Evolutionary conservation across 768 basidiomycete species (phyloP).

Genomic region (Leucocoprinus leucothites): DNA sequence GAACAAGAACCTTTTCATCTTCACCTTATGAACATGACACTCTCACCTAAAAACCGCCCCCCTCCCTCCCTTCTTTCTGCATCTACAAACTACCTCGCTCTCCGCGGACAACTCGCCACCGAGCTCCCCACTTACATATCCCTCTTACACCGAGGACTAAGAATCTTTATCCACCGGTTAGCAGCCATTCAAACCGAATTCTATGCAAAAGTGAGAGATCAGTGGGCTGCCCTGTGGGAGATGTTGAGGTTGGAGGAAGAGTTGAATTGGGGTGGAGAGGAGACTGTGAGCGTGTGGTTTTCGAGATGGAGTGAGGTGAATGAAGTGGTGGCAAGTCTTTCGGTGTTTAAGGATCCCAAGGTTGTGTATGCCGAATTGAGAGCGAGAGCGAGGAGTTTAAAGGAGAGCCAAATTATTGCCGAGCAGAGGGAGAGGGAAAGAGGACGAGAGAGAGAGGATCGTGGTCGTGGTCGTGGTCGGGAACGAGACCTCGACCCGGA

Average conservation of each 20-base stretch:
- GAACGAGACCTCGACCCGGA: background rate
- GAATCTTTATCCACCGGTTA: conserved; percentile 46
- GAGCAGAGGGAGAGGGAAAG: too few species aligned
- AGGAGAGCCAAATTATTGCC: too few species aligned
- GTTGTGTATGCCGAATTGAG: too few species aligned
- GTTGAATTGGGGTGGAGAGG: conserved; percentile 59
- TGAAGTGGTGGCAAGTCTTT: conserved; percentile 20
- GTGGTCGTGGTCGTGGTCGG: background rate
- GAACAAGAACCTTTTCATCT: conserved; percentile 72
- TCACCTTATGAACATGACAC: conserved; percentile 63
- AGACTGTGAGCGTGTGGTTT: conserved; percentile 73
- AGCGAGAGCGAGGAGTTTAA: too few species aligned
- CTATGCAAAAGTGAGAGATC: conserved; percentile 55
- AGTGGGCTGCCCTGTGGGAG: conserved; percentile 85
- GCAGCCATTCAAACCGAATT: conserved; percentile 57
- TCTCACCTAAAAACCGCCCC: conserved; percentile 61
- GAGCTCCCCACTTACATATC: conserved; percentile 68
- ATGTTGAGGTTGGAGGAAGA: conserved; percentile 72
- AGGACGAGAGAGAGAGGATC: conserved; percentile 22
- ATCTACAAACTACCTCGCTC: conserved; percentile 72
- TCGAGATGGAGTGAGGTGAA: conserved; percentile 68
- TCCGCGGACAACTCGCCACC: conserved; percentile 65
- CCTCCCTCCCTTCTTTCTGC: conserved; percentile 66
- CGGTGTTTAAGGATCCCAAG: too few species aligned
- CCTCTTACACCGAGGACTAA: conserved; percentile 58